Evolutionary conservation across 2,329 filamentous ascomycete genomes (phyloP), one percentile per base, ranked within the genome.

Genomic region (Fusarium concolor): DNA sequence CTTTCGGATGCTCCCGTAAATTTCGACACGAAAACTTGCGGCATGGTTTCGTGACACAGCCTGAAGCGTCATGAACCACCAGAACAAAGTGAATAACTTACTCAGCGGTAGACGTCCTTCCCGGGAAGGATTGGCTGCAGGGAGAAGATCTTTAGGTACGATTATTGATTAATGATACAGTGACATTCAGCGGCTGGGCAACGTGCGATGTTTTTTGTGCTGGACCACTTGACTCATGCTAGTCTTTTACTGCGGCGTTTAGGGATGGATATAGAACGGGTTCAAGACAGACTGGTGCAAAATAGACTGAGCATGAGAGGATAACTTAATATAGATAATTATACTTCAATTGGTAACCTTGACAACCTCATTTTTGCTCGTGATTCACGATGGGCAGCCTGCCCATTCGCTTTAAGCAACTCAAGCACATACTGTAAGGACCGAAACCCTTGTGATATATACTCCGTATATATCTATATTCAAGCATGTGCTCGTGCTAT

Each of bases 151-250:
- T 22, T 64, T 58, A 17, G 33, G 20, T 17, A 31, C 45, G 44
- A 51, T 41, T 29, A 29, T 46, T 53, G 60, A 65, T 64, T 64
- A 22, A 64, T 59, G 60, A 64, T 64, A 64, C 43, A 64, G 15
- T 44, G 26, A 37, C 35, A 55, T 60, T 52, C 20, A 29, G 37
- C 45, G 49, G 37, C 45, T 52, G 39, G 35, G 60, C 37, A 59
- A 65, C 18, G 26, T 15, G 24, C 22, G 41, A 41, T 50, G 41
- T 38, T 65, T 26, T 42, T 46, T 26, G 47, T 38, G 31, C 24
- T 39, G 18, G 43, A 45, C 29, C 45, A 61, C 38, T 61, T 61
- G 55, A 61, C 55, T 65, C 62, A 55, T 54, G 55, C 62, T 64
- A 53, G 53, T 38, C 22, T 42, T 37, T 45, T 60, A 51, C 64